Conservation (phyloP, 2,329 filamentous ascomycete genomes). For the Fusarium brevicatenulatum region DNA sequence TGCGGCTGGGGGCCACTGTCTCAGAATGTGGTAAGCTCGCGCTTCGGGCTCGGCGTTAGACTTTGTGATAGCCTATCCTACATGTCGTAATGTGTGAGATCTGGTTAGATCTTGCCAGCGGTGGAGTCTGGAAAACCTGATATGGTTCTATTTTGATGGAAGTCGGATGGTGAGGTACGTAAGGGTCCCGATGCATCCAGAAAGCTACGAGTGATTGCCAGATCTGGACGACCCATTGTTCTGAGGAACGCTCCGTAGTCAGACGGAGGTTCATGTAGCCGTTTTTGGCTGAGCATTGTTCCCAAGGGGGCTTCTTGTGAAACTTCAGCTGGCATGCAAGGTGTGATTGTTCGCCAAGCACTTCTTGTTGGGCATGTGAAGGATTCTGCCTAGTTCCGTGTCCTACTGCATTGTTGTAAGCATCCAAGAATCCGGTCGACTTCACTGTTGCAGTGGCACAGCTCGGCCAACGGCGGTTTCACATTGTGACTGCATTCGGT, state of each 20-base stretch:
- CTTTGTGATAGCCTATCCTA: background rate
- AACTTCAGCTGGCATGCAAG: too few relatives aligned
- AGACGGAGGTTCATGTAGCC: background rate
- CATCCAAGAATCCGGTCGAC: background rate
- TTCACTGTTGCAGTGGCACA: background rate
- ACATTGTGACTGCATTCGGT: background rate
- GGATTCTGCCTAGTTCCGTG: too few relatives aligned
- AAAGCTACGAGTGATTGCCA: background rate
- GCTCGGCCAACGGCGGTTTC: too few relatives aligned
- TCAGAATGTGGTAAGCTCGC: background rate
- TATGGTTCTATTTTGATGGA: rapidly evolving
- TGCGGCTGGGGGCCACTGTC: background rate
- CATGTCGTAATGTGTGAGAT: background rate
- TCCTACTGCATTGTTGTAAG: background rate
- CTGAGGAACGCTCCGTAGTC: background rate
- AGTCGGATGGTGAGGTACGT: background rate
- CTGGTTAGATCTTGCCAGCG: background rate
- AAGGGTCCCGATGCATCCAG: background rate
- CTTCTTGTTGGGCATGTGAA: background rate
- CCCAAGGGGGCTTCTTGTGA: background rate
- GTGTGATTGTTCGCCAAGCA: background rate
- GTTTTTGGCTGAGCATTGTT: background rate
- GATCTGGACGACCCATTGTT: rapidly evolving
- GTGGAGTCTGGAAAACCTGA: background rate
- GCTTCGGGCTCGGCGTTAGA: background rate